Evolutionary conservation across 2,329 filamentous ascomycete species (phyloP), one percentile per base, ranked within the genome.

Genomic region (Byssochlamys sp.): DNA sequence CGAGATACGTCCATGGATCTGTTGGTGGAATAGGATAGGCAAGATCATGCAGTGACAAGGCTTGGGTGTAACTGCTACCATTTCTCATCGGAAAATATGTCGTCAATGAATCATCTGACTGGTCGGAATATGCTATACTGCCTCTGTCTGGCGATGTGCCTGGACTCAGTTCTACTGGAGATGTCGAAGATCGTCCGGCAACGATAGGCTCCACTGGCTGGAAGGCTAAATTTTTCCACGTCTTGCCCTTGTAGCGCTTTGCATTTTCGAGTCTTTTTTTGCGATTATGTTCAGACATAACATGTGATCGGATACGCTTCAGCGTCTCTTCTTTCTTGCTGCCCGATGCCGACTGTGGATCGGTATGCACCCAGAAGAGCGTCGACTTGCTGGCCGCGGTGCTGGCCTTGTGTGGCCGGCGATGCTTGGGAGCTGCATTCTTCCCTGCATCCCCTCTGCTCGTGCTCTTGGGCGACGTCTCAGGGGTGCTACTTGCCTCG

Each of bases 241-340:
- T 65, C 60, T 72, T 73, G 58, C 63, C 67, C 58, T 71, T 74
- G 60, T 73, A 72, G 11, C 70, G 69, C 56, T 73, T 71, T 3
- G 49, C 73, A 33, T 66, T 74, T 35, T 74, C 72, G 54, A 73
- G 60, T 52, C 72, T 64, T 56, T 74, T 74, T 62, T 74, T 74
- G 58, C 72, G 70, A 61, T 74, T 74, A 58, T 74, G 72, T 57
- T 74, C 72, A 45, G 72, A 74, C 72, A 74, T 74, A 49, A 74
- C 72, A 67, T 74, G 72, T 19, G 72, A 74, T n/a, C 72, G 71
- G 53, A 74, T 74, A 35, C 72, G 69, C 61, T 74, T 74, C 58
- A 74, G 61, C 1, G 71, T 74, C 52, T 73, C 71, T 45, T 74
- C 71, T 29, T 66, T 68, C 11, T 68, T 71, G 9, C 72, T 71